Evolutionary conservation across 2,329 filamentous ascomycete genomes (phyloP).

Genomic region (Fragosphaeria purpurea): DNA sequence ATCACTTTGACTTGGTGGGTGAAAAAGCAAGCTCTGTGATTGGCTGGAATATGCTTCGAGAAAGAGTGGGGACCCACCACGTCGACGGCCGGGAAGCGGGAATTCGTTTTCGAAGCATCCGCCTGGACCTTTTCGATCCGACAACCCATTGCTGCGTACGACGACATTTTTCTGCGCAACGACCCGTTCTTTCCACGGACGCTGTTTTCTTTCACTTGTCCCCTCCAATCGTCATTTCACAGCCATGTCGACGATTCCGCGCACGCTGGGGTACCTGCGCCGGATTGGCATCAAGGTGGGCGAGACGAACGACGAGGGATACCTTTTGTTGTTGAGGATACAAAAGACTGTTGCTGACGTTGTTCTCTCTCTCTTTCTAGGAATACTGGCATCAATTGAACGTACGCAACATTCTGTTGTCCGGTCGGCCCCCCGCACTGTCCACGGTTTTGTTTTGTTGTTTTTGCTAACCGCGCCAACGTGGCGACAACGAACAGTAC

Average conservation of each 20-base stretch:
- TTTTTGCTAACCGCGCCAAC: conserved; percentile 13
- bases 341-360: too few relatives aligned
- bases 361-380: conserved; percentile 34
- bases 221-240: conserved; percentile 21
- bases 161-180: too few relatives aligned
- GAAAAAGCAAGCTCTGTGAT: conserved; percentile 11
- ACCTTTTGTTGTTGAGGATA: too few relatives aligned
- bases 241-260: conserved; percentile 79
- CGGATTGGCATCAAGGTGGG: conserved; percentile 76
- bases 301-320: not conserved
- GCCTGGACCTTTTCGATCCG: too few relatives aligned
- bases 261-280: conserved; percentile 80
- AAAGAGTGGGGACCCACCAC: conserved; percentile 1
- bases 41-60: conserved; percentile 5
- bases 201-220: too few relatives aligned
- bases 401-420: conserved; percentile 51
- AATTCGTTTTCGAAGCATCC: too few relatives aligned
- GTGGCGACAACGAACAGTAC: not conserved
- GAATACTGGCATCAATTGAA: conserved; percentile 88
- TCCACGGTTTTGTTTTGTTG: too few relatives aligned
- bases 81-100: too few relatives aligned
- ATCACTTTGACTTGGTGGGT: not conserved
- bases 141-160: too few relatives aligned
- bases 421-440: too few relatives aligned
- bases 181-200: too few relatives aligned